A percentile compares a stretch with the other conserved stretches of the same genome.
These are phyloP conservation scores for Paecilomyces niveus DNA, from an alignment of 2,329 filamentous ascomycete species.

Conservation along the genomic window DNA sequence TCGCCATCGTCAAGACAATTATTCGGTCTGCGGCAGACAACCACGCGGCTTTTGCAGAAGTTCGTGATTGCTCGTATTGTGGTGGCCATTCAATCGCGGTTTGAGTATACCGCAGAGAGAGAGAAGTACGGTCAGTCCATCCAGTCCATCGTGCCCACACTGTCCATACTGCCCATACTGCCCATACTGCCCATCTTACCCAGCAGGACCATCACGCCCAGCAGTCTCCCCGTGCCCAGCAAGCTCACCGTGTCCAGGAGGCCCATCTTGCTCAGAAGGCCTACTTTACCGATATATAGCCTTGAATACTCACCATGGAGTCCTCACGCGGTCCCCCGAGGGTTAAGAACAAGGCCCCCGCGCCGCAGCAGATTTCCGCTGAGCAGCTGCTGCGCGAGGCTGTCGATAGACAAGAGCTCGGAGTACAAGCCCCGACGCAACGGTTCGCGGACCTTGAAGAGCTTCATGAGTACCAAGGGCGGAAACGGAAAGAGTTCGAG, in stretches of 20 bases:
- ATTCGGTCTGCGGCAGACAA: not conserved
- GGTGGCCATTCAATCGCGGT: not conserved
- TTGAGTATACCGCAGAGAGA: not conserved
- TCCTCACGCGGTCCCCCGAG: slow-evolving; percentile 80
- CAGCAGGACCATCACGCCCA: too few species aligned
- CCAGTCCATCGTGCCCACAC: not conserved
- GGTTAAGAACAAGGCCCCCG: slow-evolving; percentile 98
- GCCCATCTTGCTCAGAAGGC: too few species aligned
- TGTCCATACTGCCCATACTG: too few species aligned
- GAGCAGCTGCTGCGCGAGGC: slow-evolving; percentile 96
- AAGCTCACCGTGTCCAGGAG: too few species aligned
- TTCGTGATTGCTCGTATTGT: not conserved
- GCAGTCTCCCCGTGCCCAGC: too few species aligned
- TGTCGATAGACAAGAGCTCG: slow-evolving; percentile 88
- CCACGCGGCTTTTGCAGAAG: not conserved
- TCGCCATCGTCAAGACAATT: not conserved
- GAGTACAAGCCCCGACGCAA: slow-evolving; percentile 83
- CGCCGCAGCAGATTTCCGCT: slow-evolving; percentile 84
- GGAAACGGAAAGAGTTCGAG: slow-evolving; percentile 94
- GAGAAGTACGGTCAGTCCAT: not conserved
- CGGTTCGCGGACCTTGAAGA: slow-evolving; percentile 95
- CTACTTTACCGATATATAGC: not conserved
- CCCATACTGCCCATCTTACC: too few species aligned
- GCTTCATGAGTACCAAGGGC: slow-evolving; percentile 92
- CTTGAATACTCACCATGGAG: slow-evolving; percentile 60